phyloP scores from a whole-genome alignment of 2,329 filamentous ascomycete species.

The Trichoderma sp. region DNA sequence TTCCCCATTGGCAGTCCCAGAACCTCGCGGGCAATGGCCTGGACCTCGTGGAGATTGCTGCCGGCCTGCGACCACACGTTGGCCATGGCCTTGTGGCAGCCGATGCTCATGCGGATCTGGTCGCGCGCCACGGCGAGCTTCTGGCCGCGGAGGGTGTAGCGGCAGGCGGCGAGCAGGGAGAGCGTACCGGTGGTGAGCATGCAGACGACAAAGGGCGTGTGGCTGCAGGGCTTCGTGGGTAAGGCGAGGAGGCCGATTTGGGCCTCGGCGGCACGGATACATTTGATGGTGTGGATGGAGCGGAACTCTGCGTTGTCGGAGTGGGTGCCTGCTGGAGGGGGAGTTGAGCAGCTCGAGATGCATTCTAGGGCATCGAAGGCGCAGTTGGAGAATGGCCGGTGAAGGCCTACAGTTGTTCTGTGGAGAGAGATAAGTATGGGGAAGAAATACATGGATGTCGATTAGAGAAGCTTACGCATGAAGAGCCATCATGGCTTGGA shows the following conservation, averaged over 20 bases:
- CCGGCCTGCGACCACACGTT: conserved; percentile 39
- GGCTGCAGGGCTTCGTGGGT: conserved; percentile 34
- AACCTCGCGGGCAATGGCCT: conserved; percentile 38
- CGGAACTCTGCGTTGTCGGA: conserved; percentile 26
- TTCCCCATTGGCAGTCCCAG: conserved; percentile 13
- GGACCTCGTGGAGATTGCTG: conserved; percentile 39
- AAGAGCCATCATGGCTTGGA: conserved; percentile 74
- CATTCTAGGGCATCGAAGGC: conserved; percentile 39
- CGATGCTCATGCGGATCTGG: conserved; percentile 43
- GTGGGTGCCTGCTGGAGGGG: conserved; percentile 21
- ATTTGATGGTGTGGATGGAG: conserved; percentile 41
- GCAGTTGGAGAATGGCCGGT: conserved; percentile 41
- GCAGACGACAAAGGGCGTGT: conserved; percentile 42
- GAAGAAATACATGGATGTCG: too few species aligned
- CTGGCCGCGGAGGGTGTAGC: conserved; percentile 33
- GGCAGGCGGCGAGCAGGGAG: conserved; percentile 38
- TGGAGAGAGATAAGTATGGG: background rate
- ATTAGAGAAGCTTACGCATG: conserved; percentile 42
- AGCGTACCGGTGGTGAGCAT: conserved; percentile 41
- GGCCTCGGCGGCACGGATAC: conserved; percentile 37
- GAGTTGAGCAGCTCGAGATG: conserved; percentile 38
- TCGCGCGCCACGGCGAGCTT: conserved; percentile 38
- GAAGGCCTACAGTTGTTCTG: conserved; percentile 35
- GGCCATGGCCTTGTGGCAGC: conserved; percentile 38
- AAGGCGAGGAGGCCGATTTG: conserved; percentile 40